Conservation (phyloP, 257 asterid species). For the Solanum phureja region DNA sequence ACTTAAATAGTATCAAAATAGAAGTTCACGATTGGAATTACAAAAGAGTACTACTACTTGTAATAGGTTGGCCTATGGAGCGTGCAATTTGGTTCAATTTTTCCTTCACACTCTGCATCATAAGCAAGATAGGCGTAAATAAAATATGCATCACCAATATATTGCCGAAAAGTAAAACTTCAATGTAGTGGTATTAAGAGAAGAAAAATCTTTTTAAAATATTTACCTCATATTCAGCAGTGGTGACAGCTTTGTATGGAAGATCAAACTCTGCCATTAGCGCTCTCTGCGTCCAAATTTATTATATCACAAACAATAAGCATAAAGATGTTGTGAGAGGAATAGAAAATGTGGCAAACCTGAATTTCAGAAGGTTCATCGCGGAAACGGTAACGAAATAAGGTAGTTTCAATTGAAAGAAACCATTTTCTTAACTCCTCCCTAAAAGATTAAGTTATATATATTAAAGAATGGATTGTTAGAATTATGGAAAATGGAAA, state of each 20-base stretch:
- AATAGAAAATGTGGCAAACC: constrained; percentile 28
- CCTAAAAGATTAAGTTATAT: constrained; percentile 15
- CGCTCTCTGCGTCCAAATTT: constrained; percentile 39
- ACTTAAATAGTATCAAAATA: not conserved
- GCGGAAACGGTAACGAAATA: constrained; percentile 73
- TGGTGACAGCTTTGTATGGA: constrained; percentile 69
- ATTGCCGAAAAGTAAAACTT: not conserved
- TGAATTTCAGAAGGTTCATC: constrained; percentile 44
- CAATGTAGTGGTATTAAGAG: not conserved
- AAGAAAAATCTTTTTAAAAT: not conserved
- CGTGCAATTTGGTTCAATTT: constrained; percentile 73
- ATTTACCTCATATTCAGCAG: constrained; percentile 78
- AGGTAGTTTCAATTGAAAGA: constrained; percentile 79
- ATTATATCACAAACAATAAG: not conserved
- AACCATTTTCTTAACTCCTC: constrained; percentile 92
- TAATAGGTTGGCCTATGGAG: constrained; percentile 33
- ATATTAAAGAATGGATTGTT: not conserved
- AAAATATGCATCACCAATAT: not conserved
- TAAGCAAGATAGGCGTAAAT: not conserved
- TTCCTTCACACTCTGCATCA: constrained; percentile 66
- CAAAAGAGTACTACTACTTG: constrained; percentile 33
- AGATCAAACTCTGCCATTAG: constrained; percentile 67
- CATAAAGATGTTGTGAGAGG: constrained; percentile 1
- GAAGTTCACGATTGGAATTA: not conserved
- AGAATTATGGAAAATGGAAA: not conserved